Conservation (phyloP, 2,329 filamentous ascomycete genomes). For the Pseudophaeomoniella oleicola region DNA sequence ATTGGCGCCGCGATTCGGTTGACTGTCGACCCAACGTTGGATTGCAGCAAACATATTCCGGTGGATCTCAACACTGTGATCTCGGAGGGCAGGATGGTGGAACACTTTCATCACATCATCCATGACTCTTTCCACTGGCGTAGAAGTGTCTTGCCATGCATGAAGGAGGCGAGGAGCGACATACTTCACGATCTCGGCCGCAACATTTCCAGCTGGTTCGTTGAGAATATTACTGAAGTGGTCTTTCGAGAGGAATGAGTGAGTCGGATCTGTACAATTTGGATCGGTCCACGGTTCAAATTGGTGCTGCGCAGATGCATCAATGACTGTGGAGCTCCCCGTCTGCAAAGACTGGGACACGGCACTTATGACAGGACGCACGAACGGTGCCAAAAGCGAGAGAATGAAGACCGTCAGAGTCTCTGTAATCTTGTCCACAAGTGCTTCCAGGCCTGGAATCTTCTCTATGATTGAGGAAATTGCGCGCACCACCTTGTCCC, state of each 20-base stretch:
- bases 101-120: slow-evolving; percentile 70
- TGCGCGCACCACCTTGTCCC: slow-evolving; percentile 80
- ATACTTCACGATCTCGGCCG: slow-evolving; percentile 67
- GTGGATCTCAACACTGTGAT: slow-evolving; percentile 65
- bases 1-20: slow-evolving; percentile 48
- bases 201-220: slow-evolving; percentile 59
- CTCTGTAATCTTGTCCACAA: slow-evolving; percentile 91
- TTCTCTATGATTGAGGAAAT: slow-evolving; percentile 79
- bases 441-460: slow-evolving; percentile 71
- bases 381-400: slow-evolving; percentile 77
- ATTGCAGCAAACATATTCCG: slow-evolving; percentile 80
- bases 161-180: slow-evolving; percentile 76
- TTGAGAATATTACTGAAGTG: slow-evolving; percentile 72
- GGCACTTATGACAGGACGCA: slow-evolving; percentile 78
- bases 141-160: slow-evolving; percentile 78
- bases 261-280: slow-evolving; percentile 61
- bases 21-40: slow-evolving; percentile 60
- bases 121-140: slow-evolving; percentile 70
- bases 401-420: slow-evolving; percentile 84
- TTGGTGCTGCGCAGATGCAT: slow-evolving; percentile 57
- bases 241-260: slow-evolving; percentile 72
- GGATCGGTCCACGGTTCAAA: slow-evolving; percentile 69
- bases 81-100: slow-evolving; percentile 76
- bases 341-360: slow-evolving; percentile 74
- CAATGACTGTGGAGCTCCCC: slow-evolving; percentile 59